Conservation (phyloP, 1,139 yeast species). For the Candida sanyaensis region DNA sequence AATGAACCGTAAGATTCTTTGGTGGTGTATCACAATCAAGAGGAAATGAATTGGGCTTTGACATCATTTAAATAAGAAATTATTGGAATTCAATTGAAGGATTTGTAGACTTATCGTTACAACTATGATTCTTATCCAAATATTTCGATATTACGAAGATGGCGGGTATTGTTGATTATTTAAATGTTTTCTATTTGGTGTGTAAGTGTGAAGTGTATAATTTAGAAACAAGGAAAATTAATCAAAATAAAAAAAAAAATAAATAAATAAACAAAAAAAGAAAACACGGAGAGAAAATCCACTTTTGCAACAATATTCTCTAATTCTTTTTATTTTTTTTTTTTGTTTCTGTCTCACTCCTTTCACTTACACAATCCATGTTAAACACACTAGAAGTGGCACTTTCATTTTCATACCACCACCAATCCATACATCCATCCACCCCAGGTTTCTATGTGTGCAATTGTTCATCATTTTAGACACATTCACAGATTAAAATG, state of each 20-base stretch:
- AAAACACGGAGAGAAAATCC: background rate
- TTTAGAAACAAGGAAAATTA: background rate
- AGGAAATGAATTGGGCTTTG: slow-evolving; percentile 10
- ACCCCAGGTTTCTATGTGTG: background rate
- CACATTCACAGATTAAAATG: background rate
- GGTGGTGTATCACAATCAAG: slow-evolving; percentile 22
- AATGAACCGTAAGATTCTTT: slow-evolving; percentile 36
- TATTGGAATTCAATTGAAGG: background rate
- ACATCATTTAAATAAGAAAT: slow-evolving; percentile 3
- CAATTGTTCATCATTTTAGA: background rate
- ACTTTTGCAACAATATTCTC: slow-evolving; percentile 1
- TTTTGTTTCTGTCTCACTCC: background rate
- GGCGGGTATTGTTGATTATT: slow-evolving; percentile 5
- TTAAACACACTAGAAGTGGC: background rate
- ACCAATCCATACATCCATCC: too few species aligned
- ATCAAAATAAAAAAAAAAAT: too few species aligned
- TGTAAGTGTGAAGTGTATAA: background rate
- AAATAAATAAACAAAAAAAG: background rate
- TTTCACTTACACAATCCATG: background rate
- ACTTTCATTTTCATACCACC: too few species aligned
- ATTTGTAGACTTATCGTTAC: background rate
- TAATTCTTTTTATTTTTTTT: background rate
- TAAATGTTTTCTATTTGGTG: background rate
- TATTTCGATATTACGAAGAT: background rate
- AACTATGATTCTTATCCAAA: background rate